Percentiles rank a stretch among this genome's conserved stretches.
Evolutionary conservation across 2,329 filamentous ascomycete genomes (phyloP).

Genomic region (Pestalotiopsis fici): DNA sequence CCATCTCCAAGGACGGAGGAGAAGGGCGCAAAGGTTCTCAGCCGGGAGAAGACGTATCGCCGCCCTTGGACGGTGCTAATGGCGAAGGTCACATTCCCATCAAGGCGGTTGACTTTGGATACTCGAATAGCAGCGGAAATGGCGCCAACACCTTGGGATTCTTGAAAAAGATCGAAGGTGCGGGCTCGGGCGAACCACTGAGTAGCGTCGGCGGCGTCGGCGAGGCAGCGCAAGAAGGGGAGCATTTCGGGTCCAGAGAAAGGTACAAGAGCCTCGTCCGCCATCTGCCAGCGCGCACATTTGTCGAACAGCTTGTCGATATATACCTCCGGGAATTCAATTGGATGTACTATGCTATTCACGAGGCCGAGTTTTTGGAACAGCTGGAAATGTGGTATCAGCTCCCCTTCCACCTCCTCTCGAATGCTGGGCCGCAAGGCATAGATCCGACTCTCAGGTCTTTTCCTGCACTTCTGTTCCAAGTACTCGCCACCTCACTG

Average conservation of each 20-base stretch:
- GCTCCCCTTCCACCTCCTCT: conserved; percentile 52
- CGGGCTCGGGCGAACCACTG: conserved; percentile 26
- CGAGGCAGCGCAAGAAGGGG: conserved; percentile 29
- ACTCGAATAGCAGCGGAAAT: conserved; percentile 42
- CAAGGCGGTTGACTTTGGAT: conserved; percentile 53
- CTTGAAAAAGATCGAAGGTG: conserved; percentile 54
- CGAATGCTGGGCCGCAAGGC: conserved; percentile 49
- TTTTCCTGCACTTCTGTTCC: conserved; percentile 62
- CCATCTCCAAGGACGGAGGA: conserved; percentile 38
- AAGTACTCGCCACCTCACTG: conserved; percentile 56
- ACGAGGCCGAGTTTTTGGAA: conserved; percentile 50
- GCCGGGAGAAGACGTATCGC: conserved; percentile 15
- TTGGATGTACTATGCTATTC: conserved; percentile 58
- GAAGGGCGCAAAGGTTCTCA: conserved; percentile 22
- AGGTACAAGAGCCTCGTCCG: conserved; percentile 61
- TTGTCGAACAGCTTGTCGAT: conserved; percentile 55
- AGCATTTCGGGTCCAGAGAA: conserved; percentile 47
- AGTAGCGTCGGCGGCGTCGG: conserved; percentile 32
- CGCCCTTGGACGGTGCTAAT: conserved; percentile 25
- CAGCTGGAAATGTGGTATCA: conserved; percentile 57
- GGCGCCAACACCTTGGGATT: conserved; percentile 55
- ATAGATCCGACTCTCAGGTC: conserved; percentile 52
- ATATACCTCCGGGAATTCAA: conserved; percentile 61
- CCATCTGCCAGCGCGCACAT: conserved; percentile 55
- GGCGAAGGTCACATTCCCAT: conserved; percentile 32